phyloP scores from a whole-genome alignment of 2,329 filamentous ascomycete species.

The Epicoccum nigrum region DNA sequence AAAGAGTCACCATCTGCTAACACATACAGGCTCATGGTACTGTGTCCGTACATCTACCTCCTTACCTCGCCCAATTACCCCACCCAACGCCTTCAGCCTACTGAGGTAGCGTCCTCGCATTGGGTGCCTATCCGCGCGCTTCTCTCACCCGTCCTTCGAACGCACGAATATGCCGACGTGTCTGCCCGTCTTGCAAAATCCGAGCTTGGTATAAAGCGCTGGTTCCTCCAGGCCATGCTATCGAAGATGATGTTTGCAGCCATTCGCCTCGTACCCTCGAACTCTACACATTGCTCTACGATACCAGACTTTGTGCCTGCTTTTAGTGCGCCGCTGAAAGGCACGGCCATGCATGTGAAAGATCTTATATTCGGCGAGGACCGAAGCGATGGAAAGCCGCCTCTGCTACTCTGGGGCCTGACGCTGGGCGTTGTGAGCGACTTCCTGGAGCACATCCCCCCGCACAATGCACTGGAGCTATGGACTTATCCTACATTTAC shows the following conservation, averaged over 20 bases:
- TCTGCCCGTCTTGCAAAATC: conserved; percentile 65
- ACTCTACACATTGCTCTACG: conserved; percentile 63
- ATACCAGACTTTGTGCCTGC: conserved; percentile 57
- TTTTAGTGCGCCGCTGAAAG: conserved; percentile 17
- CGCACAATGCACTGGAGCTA: conserved; percentile 64
- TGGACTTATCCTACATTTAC: conserved; percentile 75
- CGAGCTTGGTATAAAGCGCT: conserved; percentile 60
- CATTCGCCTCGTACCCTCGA: conserved; percentile 65
- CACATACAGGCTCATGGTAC: conserved; percentile 63
- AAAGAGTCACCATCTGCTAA: background rate
- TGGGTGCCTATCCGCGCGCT: conserved; percentile 71
- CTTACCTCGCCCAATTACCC: conserved; percentile 63
- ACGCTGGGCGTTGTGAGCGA: conserved; percentile 71
- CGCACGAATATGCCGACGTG: conserved; percentile 68
- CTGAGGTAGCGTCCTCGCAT: conserved; percentile 71
- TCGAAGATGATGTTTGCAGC: conserved; percentile 73
- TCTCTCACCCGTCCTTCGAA: conserved; percentile 65
- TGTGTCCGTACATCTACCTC: conserved; percentile 72
- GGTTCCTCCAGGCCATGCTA: conserved; percentile 62
- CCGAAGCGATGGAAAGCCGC: conserved; percentile 47
- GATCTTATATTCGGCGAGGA: conserved; percentile 25
- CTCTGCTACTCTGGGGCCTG: conserved; percentile 70
- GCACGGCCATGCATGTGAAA: conserved; percentile 19
- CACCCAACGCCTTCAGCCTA: conserved; percentile 66
- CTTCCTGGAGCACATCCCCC: conserved; percentile 71